phyloP scores from a whole-genome alignment of 768 basidiomycete genomes.

The Tylopilus sp. region DNA sequence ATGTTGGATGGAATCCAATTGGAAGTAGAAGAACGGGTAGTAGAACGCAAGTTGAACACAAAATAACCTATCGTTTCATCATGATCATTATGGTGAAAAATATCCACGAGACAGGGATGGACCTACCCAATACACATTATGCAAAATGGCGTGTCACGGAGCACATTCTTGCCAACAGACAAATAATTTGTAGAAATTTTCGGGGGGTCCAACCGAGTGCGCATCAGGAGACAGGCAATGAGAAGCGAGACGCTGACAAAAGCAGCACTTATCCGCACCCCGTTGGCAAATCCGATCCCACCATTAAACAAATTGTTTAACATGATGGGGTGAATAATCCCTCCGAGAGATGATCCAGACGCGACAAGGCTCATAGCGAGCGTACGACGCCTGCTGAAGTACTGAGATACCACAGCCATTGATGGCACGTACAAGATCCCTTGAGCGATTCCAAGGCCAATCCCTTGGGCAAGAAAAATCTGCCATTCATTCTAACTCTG shows the following conservation, averaged over 20 bases:
- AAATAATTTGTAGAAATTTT: slow-evolving; percentile 13
- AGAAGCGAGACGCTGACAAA: slow-evolving; percentile 37
- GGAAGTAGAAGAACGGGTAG: slow-evolving; percentile 56
- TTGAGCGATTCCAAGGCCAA: slow-evolving; percentile 43
- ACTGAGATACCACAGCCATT: slow-evolving; percentile 41
- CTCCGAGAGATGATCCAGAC: slow-evolving; percentile 34
- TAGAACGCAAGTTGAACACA: slow-evolving; percentile 39
- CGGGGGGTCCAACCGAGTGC: slow-evolving; percentile 39
- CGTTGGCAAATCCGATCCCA: slow-evolving; percentile 37
- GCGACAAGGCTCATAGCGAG: slow-evolving; percentile 44
- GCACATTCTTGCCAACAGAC: slow-evolving; percentile 12
- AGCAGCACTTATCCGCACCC: slow-evolving; percentile 48
- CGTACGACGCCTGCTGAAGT: slow-evolving; percentile 39
- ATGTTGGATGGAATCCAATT: slow-evolving; percentile 49
- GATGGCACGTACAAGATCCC: slow-evolving; percentile 48
- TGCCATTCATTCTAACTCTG: slow-evolving; percentile 10
- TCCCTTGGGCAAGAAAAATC: slow-evolving; percentile 49
- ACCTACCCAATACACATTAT: slow-evolving; percentile 21
- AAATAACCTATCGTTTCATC: slow-evolving; percentile 7
- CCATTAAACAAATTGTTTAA: slow-evolving; percentile 27
- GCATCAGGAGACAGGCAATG: slow-evolving; percentile 31
- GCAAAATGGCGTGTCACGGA: slow-evolving; percentile 17
- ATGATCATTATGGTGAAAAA: not conserved
- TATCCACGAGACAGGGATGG: not conserved
- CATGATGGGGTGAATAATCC: slow-evolving; percentile 27